Base-by-base conservation (phyloP, 306 rosid species). In the Glycine latifolia region DNA sequence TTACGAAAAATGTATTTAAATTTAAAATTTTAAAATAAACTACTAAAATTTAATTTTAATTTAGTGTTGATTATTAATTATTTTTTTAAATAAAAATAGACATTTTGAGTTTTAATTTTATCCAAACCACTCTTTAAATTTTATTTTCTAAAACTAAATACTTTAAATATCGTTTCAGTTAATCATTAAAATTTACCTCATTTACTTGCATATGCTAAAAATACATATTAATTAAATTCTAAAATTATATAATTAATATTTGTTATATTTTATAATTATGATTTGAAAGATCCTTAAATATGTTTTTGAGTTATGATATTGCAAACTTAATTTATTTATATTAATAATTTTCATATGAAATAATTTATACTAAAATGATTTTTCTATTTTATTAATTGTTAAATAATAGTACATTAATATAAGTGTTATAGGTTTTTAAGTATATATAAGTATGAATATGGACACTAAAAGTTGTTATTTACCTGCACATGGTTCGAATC, bases 401-500 rank as follows among this genome's bases (percentile, higher is more conserved):
- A 58, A 58, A 35, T 17, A 52, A 58, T 17, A 8, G 12, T 58
- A 58, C 33, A 60, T 20, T 60, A 31, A 60, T 8, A 26, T 20
- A 31, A 10, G n/a, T 60, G 41, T 60, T 26, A 26, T 26, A 60
- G 4, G 39, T 35, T 26, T 60, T 31, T 61, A 61, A 59, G 39
- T 35, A 35, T 35, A 35, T 35, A 0, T 35, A 35, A 61, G 15
- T 11, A 11, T 2, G 68, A 62, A 62, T 11, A 62, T 33, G 10
- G 70, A 65, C 48, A 37, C n/a, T 2, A 13, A 63, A 62, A 33
- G 70, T 37, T 63, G 70, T 63, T 63, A 12, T 35, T 63, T 35
- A 37, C 16, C 48, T 7, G 26, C 48, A 63, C 47, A 63, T 63
- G 70, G 2, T 37, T 37, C 3, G 17, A 61, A 35, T 65, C 49